Base-by-base conservation (phyloP, 495 filamentous ascomycete species). In the Lophiostoma macrostomum region DNA sequence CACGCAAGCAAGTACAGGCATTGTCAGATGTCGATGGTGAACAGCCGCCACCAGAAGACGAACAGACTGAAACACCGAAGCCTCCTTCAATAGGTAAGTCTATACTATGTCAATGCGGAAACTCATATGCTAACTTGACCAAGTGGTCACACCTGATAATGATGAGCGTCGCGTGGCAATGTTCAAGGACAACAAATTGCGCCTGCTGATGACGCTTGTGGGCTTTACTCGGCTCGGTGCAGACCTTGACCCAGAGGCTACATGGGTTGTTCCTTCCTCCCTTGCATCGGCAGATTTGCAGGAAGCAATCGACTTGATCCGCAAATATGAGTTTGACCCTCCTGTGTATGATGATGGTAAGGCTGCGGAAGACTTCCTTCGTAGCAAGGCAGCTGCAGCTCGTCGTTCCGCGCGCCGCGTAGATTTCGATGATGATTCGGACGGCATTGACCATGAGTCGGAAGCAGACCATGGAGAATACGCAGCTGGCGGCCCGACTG, bases 121-220 rank as follows among this genome's bases (percentile, higher is more conserved):
- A 32, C 18, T 28, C 28, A 38, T 37, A 56, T 42, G 14, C 50
- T 61, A 40, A 67, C 45, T 40, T 68, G 16, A 29, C 64, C 16
- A 34, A 79, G 81, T 80, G 45, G 73, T 96, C 45, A 83, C 75
- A 56, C 77, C 87, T 1, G 81, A 83, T 32, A 81, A 78, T 34
- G 85, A 91, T 34, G 74, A 80, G 24, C 76, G 81, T 31, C 82
- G 83, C 39, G 78, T 74, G 3, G 85, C 88, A 19, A 81, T 95
- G 70, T 94, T 91, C 68, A 90, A 87, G 59, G 90, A 96, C 61
- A 83, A 86, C n/a, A 84, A 89, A 63, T 81, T 97, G 6, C 85
- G 91, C 23, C 83, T 97, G 20, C 80, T 99, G 5, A 84, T 97
- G 80, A 82, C 74, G 0, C 74, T 90, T 3, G 72, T 85, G 37